Evolutionary conservation across 2,329 filamentous ascomycete genomes (phyloP), one percentile per base, ranked within the genome.

Genomic region (Trichoderma afroharzianum): DNA sequence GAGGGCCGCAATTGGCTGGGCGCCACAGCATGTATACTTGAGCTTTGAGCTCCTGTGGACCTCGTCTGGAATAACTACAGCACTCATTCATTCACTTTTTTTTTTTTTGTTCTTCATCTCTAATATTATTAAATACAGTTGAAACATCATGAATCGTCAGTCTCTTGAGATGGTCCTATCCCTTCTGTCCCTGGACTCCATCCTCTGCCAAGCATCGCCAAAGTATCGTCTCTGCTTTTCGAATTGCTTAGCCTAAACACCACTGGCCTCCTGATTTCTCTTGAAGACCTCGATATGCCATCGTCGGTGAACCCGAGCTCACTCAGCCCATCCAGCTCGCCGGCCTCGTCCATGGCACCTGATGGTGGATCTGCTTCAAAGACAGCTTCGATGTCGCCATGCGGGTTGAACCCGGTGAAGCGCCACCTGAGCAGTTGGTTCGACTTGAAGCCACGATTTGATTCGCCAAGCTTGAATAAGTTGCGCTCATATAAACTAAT

Each of bases 401-500:
- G 89, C 3, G 88, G 88, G n/a, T 85, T 82, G 63, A 83, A 79
- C 30, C 81, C 79, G 4, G 80, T 86, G 74, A 90, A 88, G 26
- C 83, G 82, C 74, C 82, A 84, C 59, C 76, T 78, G 18, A 77
- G 61, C 57, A 77, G 36, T 58, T 75, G 75, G 53, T 73, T 77
- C 58, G 74, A 53, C 64, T 66, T 73, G 47, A 72, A 71, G 74
- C 78, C 76, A n/a, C 91, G 83, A 18, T 84, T 84, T 0, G 83
- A 84, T 18, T 61, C 71, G 6, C 47, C 39, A 18, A 50, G 1
- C 12, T 28, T 62, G 14, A 68, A 71, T 6, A 67, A 68, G 14
- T 67, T 61, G 9, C 91, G 85, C 80, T 93, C 91, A 76, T 89
- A 86, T 33, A 89, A 80, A 6, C 85, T 84, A 62, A 93, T 88